Conservation (phyloP, 2,329 filamentous ascomycete genomes). For the Pyrenophora seminiperda region DNA sequence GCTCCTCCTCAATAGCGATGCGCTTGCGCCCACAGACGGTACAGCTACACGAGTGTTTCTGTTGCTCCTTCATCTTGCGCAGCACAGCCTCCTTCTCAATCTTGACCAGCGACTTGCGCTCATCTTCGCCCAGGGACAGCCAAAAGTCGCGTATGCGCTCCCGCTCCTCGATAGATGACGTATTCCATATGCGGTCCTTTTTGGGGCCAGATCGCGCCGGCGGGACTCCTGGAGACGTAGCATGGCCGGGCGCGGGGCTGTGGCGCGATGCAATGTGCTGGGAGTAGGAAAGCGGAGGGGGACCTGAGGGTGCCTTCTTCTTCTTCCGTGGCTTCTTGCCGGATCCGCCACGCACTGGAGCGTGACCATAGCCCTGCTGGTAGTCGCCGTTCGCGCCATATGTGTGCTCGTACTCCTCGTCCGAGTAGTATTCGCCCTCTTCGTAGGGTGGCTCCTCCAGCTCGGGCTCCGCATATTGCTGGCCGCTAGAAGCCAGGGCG, state of each 20-base stretch:
- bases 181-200: slow-evolving; percentile 96
- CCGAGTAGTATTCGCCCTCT: slow-evolving; percentile 50
- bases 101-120: slow-evolving; percentile 93
- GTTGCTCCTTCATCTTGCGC: slow-evolving; percentile 99
- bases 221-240: slow-evolving; percentile 48
- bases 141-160: slow-evolving; percentile 98
- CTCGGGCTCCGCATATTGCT: slow-evolving; percentile 52
- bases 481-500: slow-evolving; percentile 15
- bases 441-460: slow-evolving; percentile 50
- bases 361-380: slow-evolving; percentile 31
- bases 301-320: slow-evolving; percentile 58
- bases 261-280: slow-evolving; percentile 38
- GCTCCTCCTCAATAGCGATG: slow-evolving; percentile 95
- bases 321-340: slow-evolving; percentile 70
- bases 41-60: slow-evolving; percentile 98
- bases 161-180: slow-evolving; percentile 88
- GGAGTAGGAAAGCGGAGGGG: slow-evolving; percentile 38
- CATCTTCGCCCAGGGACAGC: slow-evolving; percentile 90
- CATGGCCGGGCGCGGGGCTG: slow-evolving; percentile 49
- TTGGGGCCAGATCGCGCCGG: slow-evolving; percentile 54
- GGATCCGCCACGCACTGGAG: slow-evolving; percentile 23
- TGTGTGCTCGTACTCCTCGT: slow-evolving; percentile 44
- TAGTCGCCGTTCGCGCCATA: slow-evolving; percentile 44
- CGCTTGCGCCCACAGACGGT: slow-evolving; percentile 96
- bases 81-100: slow-evolving; percentile 98